Percentiles rank a stretch among this genome's conserved stretches.
phyloP scores from a whole-genome alignment of 441 rosid genomes.

The Syzygium syzygioides region DNA sequence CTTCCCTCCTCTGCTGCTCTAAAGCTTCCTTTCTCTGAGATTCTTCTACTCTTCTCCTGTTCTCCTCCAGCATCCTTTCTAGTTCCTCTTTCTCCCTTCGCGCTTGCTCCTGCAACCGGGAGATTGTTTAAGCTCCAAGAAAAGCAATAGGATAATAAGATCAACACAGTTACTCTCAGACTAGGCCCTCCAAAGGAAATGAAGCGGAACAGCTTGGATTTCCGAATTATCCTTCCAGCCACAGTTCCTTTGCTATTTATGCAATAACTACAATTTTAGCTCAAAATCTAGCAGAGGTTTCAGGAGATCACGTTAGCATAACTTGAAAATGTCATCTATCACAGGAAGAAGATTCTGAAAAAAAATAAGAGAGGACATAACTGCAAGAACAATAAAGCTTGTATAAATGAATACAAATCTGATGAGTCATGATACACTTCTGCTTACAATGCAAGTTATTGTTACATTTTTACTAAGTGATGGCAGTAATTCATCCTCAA shows the following conservation, averaged over 20 bases:
- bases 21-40: conserved; percentile 80
- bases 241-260: background rate
- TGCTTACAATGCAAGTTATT: background rate
- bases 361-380: background rate
- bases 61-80: conserved; percentile 78
- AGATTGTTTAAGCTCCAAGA: background rate
- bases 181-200: background rate
- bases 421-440: background rate
- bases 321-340: background rate
- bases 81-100: conserved; percentile 64
- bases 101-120: conserved; percentile 51
- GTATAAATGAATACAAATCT: background rate
- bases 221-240: background rate
- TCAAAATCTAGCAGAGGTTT: background rate
- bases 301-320: background rate
- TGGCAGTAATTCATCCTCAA: background rate
- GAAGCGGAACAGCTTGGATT: background rate
- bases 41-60: conserved; percentile 72
- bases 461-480: background rate
- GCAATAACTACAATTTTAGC: background rate
- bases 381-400: background rate
- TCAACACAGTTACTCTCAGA: background rate
- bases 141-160: background rate
- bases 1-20: conserved; percentile 78
- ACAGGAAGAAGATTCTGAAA: background rate